Evolutionary conservation across 208 protist genomes (phyloP).

Genomic region (Angomonas desouzai): DNA sequence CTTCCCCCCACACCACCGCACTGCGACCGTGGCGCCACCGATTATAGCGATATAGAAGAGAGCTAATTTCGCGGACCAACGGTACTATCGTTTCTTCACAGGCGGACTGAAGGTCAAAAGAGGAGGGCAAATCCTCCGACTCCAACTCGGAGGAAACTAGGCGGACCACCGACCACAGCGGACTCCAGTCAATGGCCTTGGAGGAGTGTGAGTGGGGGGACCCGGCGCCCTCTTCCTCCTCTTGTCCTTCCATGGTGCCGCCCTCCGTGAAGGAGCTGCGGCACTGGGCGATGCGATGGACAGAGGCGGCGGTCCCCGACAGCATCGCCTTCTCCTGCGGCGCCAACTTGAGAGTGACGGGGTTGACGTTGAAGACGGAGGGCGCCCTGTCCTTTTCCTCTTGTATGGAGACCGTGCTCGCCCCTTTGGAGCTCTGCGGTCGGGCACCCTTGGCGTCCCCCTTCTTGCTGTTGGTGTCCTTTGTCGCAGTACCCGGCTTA

Average conservation of each 20-base stretch:
- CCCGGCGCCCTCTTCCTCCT: neutral
- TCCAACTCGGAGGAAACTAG: neutral
- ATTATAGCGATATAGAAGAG: neutral
- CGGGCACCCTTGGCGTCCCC: neutral
- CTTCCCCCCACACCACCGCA: neutral
- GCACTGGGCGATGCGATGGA: neutral
- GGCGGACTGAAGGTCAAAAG: neutral
- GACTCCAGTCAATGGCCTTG: neutral
- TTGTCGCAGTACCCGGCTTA: neutral
- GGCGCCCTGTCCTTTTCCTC: neutral
- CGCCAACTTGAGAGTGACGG: neutral
- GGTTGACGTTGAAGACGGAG: neutral
- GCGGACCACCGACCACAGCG: neutral
- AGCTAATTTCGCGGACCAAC: neutral
- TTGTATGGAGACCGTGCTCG: neutral
- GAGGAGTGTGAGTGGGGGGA: neutral
- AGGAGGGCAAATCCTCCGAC: neutral
- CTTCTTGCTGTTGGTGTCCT: neutral
- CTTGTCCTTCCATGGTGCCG: neutral
- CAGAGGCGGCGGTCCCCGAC: neutral
- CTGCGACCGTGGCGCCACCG: neutral
- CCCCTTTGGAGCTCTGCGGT: neutral
- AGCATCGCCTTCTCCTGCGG: conserved; percentile 2
- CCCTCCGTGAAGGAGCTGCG: neutral
- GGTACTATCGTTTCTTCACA: neutral